Conservation (phyloP, 225 moss, liverwort and hornwort species). For the Polytrichum commune region DNA sequence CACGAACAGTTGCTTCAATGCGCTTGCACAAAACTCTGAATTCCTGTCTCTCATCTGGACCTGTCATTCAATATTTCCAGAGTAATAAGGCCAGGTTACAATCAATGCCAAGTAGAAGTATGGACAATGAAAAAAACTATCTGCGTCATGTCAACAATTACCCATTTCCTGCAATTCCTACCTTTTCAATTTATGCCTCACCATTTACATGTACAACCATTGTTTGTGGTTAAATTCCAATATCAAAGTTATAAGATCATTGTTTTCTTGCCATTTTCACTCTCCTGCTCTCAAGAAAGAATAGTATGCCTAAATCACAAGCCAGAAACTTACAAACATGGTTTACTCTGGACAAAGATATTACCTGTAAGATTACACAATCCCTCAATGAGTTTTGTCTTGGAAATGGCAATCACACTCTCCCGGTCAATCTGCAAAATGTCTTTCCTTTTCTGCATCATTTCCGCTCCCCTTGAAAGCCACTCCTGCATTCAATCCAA, state of each 20-base stretch:
- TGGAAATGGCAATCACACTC: constrained; percentile 47
- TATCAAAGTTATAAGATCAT: neutral
- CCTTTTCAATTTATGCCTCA: neutral
- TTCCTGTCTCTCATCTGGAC: constrained; percentile 47
- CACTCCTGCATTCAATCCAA: too few species aligned
- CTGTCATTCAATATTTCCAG: constrained; percentile 27
- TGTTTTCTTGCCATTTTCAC: neutral
- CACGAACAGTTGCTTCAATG: constrained; percentile 65
- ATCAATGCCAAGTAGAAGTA: constrained; percentile 4
- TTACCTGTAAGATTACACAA: constrained; percentile 49
- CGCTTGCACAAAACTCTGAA: constrained; percentile 46
- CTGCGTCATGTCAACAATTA: neutral
- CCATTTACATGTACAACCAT: neutral
- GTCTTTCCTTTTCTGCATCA: constrained; percentile 42
- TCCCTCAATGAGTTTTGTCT: constrained; percentile 52
- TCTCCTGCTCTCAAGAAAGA: neutral
- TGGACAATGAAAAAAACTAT: neutral
- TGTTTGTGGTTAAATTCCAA: neutral
- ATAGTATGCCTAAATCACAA: neutral
- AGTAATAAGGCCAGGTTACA: neutral
- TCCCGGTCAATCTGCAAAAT: constrained; percentile 57
- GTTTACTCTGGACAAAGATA: neutral
- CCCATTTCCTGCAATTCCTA: neutral
- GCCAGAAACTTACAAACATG: neutral
- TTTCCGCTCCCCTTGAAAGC: neutral